Conservation (phyloP, 345 rosid species). For the Physaria fendleri region DNA sequence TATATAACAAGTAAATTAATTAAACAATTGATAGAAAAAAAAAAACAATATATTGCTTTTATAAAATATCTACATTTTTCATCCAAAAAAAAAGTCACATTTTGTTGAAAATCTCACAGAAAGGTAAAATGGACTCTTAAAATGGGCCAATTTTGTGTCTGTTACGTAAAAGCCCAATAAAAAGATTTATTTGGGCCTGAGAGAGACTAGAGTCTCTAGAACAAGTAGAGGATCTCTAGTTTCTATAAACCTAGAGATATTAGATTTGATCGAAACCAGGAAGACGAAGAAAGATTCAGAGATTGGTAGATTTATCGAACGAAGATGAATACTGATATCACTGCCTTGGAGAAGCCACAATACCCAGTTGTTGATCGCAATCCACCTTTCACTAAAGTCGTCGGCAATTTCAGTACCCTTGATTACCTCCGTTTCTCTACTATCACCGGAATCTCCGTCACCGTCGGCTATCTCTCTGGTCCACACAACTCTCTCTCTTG, state of each 20-base stretch:
- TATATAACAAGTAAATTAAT: not conserved
- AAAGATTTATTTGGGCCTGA: not conserved
- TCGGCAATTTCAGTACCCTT: slow-evolving; percentile 71
- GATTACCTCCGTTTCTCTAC: slow-evolving; percentile 75
- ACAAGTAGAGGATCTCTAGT: not conserved
- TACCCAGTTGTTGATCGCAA: slow-evolving; percentile 82
- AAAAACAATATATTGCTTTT: not conserved
- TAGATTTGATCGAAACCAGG: not conserved
- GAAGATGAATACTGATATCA: slow-evolving; percentile 88
- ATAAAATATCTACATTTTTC: too few relatives aligned
- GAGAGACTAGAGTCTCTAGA: not conserved
- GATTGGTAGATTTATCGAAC: not conserved
- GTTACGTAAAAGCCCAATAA: not conserved
- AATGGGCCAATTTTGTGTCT: not conserved
- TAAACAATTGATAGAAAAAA: not conserved
- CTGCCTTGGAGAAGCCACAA: slow-evolving; percentile 87
- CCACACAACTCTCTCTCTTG: not conserved
- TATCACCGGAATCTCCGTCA: slow-evolving; percentile 76
- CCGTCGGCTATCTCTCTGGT: slow-evolving; percentile 96
- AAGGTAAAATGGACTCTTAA: not conserved
- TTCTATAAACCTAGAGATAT: not conserved
- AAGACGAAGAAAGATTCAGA: not conserved
- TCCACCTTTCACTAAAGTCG: slow-evolving; percentile 75
- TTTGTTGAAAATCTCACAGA: not conserved
- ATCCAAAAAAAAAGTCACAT: too few relatives aligned